Base-by-base conservation (phyloP, 768 basidiomycete species). In the Tricholoma terreum region DNA sequence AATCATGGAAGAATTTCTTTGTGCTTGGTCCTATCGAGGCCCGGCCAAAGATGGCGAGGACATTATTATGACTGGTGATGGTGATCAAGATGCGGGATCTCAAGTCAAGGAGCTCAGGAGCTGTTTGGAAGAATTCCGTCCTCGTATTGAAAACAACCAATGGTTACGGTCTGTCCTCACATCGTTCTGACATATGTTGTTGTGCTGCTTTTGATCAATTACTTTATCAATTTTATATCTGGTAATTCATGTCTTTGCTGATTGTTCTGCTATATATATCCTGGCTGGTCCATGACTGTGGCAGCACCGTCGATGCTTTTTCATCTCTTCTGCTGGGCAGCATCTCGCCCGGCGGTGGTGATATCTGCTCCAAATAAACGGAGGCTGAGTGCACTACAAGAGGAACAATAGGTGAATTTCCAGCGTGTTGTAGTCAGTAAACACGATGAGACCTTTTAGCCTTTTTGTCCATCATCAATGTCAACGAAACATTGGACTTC, bases 381-480 rank as follows among this genome's bases (percentile, higher is more conserved):
- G 48, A 94, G 74, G 57, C 92, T 94, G 58, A 98, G 75, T 1
- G 93, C 94, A 65, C 95, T 98, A 59, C 3, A n/a, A 52, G 8
- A 56, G 52, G 11, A 36, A 52, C 22, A 46, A 54, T 51, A 49
- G 50, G 38, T 52, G 35, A 58, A 33, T 51, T 40, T 11, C 10
- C 43, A 35, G 22, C 35, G 58, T n/a, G n/a, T n/a, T 51, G 11
- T 6, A 19, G n/a, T 24, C 27, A 9, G 4, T 17, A 14, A 11
- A 14, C 15, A 9, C 33, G 31, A 69, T 77, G 10, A n/a, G 43
- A 93, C 95, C 89, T 92, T 74, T 98, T 98, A 22, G 94, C 92
- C 67, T 90, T 90, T 72, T 98, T 99, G 73, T 98, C 94, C 54
- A 97, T 85, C 93, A 98, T 94, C 57, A 98, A 77, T 0, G 89